Evolutionary conservation across 345 rosid species (phyloP).

Genomic region (Firmiana major): DNA sequence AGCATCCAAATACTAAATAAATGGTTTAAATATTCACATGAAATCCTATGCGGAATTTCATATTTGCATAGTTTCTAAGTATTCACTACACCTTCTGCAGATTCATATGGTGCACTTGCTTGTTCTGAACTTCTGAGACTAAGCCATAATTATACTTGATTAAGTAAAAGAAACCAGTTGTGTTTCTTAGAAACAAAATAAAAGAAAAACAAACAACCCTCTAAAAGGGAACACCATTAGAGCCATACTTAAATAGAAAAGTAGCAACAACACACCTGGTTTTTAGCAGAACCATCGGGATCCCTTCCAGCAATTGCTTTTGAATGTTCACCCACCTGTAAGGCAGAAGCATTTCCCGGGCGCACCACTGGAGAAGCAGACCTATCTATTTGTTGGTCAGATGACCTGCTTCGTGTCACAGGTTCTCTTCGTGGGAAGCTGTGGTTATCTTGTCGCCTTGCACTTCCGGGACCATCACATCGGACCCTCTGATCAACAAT

Average conservation of each 20-base stretch:
- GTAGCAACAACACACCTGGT: background rate
- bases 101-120: background rate
- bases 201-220: background rate
- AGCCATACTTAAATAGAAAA: background rate
- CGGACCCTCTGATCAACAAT: slow-evolving; percentile 9
- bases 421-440: background rate
- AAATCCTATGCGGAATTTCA: background rate
- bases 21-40: background rate
- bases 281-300: background rate
- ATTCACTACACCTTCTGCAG: background rate
- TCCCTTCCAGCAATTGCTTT: background rate
- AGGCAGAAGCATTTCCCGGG: background rate
- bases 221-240: background rate
- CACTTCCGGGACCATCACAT: background rate
- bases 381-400: background rate
- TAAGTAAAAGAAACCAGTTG: background rate
- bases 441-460: background rate
- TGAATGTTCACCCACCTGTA: slow-evolving; percentile 1
- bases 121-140: background rate
- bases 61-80: background rate
- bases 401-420: background rate
- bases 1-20: background rate
- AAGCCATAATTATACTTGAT: background rate
- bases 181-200: background rate
- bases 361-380: background rate